These are phyloP conservation scores for Phytophthora podocarpi DNA, from an alignment of 352 stramenopile genomes.

Conservation along the genomic window DNA sequence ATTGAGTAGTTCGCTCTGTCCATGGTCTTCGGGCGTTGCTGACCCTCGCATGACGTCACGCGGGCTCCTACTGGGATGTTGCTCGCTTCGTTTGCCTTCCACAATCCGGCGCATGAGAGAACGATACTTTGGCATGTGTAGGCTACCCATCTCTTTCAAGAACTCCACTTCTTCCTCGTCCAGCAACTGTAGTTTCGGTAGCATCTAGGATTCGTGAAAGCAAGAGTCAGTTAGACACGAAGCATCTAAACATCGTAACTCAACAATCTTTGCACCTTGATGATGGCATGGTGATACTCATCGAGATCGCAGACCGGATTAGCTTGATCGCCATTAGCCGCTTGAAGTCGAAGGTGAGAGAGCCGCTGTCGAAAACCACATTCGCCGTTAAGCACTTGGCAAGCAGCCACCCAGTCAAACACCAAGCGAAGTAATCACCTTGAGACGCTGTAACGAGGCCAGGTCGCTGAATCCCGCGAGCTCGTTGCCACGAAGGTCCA, in stretches of 20 bases:
- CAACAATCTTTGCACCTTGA: conserved; percentile 39
- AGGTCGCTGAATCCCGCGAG: conserved; percentile 49
- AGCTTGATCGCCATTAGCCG: conserved; percentile 47
- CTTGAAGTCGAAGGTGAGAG: conserved; percentile 65
- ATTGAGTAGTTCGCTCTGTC: background rate
- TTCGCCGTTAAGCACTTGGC: background rate
- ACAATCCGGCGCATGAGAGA: conserved; percentile 50
- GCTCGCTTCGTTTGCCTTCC: conserved; percentile 13
- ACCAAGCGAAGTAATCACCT: conserved; percentile 33
- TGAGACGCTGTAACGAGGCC: conserved; percentile 52
- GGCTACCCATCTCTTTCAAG: conserved; percentile 55
- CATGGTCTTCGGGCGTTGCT: background rate
- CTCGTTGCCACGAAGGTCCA: conserved; percentile 75
- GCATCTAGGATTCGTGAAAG: conserved; percentile 40
- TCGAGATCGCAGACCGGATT: conserved; percentile 72
- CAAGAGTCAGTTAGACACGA: background rate
- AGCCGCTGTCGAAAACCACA: conserved; percentile 41
- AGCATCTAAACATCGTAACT: background rate
- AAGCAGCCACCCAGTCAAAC: background rate
- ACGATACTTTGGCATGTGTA: conserved; percentile 74
- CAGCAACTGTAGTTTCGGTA: conserved; percentile 53
- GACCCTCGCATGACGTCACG: background rate
- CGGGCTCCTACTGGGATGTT: conserved; percentile 14
- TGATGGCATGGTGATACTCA: conserved; percentile 57
- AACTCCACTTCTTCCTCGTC: conserved; percentile 77